phyloP scores from a whole-genome alignment of 2,329 filamentous ascomycete genomes.

The Sarocladiaceae sp. region DNA sequence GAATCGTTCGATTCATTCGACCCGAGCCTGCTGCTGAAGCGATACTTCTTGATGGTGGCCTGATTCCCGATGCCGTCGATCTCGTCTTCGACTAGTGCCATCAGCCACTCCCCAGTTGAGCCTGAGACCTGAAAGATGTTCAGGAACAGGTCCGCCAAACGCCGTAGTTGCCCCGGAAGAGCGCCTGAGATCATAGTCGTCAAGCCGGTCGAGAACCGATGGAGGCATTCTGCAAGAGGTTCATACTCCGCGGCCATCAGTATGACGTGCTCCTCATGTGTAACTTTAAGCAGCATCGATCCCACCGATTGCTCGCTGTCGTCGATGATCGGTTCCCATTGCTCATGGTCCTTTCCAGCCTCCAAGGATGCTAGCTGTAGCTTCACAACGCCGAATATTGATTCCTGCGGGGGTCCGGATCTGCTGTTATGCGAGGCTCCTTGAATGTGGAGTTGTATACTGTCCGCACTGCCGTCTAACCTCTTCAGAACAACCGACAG shows the following conservation, averaged over 20 bases:
- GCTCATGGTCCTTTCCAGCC: slow-evolving; percentile 71
- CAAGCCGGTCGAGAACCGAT: slow-evolving; percentile 77
- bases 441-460: slow-evolving; percentile 15
- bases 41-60: slow-evolving; percentile 61
- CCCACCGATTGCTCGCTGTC: slow-evolving; percentile 72
- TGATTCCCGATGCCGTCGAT: slow-evolving; percentile 91
- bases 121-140: slow-evolving; percentile 96
- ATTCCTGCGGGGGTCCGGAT: slow-evolving; percentile 40
- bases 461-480: slow-evolving; percentile 46
- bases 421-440: neutral
- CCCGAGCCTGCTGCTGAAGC: slow-evolving; percentile 66
- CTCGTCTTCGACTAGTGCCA: slow-evolving; percentile 90
- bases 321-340: slow-evolving; percentile 82
- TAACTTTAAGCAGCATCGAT: slow-evolving; percentile 77
- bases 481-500: slow-evolving; percentile 71
- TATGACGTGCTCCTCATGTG: slow-evolving; percentile 85
- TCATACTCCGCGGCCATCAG: slow-evolving; percentile 83
- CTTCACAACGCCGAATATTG: slow-evolving; percentile 70
- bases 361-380: slow-evolving; percentile 77
- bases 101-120: slow-evolving; percentile 81
- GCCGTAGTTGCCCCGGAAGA: slow-evolving; percentile 71
- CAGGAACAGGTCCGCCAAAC: slow-evolving; percentile 79
- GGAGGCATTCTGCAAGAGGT: slow-evolving; percentile 75
- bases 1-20: slow-evolving; percentile 66
- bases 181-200: slow-evolving; percentile 80